phyloP scores from a whole-genome alignment of 2,329 filamentous ascomycete species.

The Diplodia seriata region DNA sequence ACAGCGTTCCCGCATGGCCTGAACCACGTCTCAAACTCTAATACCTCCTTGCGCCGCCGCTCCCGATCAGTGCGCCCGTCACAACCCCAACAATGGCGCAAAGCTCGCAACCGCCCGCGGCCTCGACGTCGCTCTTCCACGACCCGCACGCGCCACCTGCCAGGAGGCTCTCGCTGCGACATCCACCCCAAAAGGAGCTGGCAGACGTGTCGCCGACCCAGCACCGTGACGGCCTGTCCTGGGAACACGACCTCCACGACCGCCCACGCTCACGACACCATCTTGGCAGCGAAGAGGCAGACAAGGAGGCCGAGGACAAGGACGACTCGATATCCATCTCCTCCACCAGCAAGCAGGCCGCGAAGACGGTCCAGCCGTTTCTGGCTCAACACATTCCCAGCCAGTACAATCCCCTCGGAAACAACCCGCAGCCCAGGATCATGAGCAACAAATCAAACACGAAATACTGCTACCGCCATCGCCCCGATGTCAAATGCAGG shows the following conservation, averaged over 20 bases:
- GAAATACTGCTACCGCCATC: constrained; percentile 94
- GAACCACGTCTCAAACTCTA: constrained; percentile 30
- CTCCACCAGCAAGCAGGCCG: constrained; percentile 67
- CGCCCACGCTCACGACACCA: constrained; percentile 42
- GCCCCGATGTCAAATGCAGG: constrained; percentile 91
- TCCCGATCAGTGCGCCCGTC: constrained; percentile 2
- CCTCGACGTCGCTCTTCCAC: constrained; percentile 32
- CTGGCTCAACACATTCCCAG: constrained; percentile 88
- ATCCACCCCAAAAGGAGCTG: constrained; percentile 29
- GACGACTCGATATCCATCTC: constrained; percentile 50
- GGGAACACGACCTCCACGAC: constrained; percentile 41
- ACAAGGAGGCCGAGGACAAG: constrained; percentile 39
- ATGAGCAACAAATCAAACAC: constrained; percentile 69
- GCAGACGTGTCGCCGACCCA: constrained; percentile 6
- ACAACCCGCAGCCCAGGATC: constrained; percentile 48
- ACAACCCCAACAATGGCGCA: constrained; percentile 25
- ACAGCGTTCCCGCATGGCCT: constrained; percentile 28
- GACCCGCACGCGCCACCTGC: constrained; percentile 30
- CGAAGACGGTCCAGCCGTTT: constrained; percentile 84
- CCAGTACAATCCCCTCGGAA: constrained; percentile 78
- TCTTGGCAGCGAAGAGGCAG: constrained; percentile 35
- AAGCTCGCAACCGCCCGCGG: constrained; percentile 27
- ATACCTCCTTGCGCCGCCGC: constrained; percentile 20
- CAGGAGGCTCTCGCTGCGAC: constrained; percentile 31
- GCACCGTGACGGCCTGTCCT: neutral